phyloP scores from a whole-genome alignment of 345 rosid genomes.

The Hevea brasiliensis region DNA sequence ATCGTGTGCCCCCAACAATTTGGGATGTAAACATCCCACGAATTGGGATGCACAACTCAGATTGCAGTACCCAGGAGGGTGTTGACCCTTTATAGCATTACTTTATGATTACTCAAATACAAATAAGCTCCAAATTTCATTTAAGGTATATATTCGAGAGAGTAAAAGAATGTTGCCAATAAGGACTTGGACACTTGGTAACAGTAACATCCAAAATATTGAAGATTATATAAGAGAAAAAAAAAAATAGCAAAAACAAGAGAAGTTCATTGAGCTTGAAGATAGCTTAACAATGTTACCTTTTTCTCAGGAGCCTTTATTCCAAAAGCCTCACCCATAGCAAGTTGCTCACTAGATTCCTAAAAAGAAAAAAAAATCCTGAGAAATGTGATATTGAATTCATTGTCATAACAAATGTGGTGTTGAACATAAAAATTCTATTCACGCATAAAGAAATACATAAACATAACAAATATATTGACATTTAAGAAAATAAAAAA shows the following conservation, averaged over 20 bases:
- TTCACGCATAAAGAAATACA: not conserved
- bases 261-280: not conserved
- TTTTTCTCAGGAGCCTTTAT: slow-evolving; percentile 82
- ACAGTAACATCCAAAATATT: not conserved
- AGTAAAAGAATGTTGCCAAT: not conserved
- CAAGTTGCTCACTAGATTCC: slow-evolving; percentile 93
- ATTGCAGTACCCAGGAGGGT: too few species aligned
- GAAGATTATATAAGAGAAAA: not conserved
- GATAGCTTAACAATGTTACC: slow-evolving; percentile 38
- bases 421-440: not conserved
- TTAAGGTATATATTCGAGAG: not conserved
- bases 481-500: not conserved
- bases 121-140: not conserved
- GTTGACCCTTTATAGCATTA: not conserved
- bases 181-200: not conserved
- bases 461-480: not conserved
- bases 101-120: not conserved
- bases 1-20: too few species aligned
- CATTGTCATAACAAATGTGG: not conserved
- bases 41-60: too few species aligned
- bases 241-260: slow-evolving; percentile 7
- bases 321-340: slow-evolving; percentile 97
- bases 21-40: too few species aligned
- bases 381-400: not conserved
- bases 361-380: slow-evolving; percentile 16